Evolutionary conservation across 208 protist genomes (phyloP), one percentile per base, ranked within the genome.

Genomic region (Phytomonas sp.): DNA sequence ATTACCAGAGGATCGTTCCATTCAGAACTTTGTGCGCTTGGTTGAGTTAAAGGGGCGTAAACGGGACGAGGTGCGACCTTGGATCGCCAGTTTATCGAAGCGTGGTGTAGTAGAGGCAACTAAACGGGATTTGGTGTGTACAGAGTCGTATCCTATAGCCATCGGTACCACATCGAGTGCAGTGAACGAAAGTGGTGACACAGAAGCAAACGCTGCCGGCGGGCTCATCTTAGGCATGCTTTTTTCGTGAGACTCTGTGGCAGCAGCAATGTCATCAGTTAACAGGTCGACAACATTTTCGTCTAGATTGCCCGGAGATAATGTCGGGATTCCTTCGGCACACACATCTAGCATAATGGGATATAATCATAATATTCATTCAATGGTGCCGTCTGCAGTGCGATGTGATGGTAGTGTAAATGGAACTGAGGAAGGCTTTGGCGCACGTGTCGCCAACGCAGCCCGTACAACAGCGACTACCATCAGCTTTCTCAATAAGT

Each of bases 51-150:
- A 94, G 40, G 91, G 91, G 26, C 61, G 91, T 34, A 74, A 76
- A 43, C 79, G 91, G n/a, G 91, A 93, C 61, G 84, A 96, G 62
- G 85, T 93, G 30, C 82, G 87, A 15, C 62, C 77, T 43, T 92
- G 84, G 86, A 88, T 96, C 66, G 79, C 86, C 28, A 76, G 69
- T 43, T 79, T 96, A 61, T 94, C 91, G 20, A 92, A 92, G 74
- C 78, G 78, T 28, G 91, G 91, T 13, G 84, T 96, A n/a, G 88
- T 92, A 11, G 87, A 96, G 78, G 83, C 84, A n/a, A 96, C 91
- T 9, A 79, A 82, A 70, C 78, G 86, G n/a, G 91, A 96, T 75
- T 4, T 80, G 8, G 60, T 78, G 56, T 75, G 83, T 0, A 80
- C 82, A 67, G 75, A 68, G 17, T 67, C 75, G n/a, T 64, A 76